A percentile compares a stretch with the other conserved stretches of the same genome.
These are phyloP conservation scores for Ailanthus altissimus DNA, from an alignment of 345 rosid genomes.

Conservation along the genomic window DNA sequence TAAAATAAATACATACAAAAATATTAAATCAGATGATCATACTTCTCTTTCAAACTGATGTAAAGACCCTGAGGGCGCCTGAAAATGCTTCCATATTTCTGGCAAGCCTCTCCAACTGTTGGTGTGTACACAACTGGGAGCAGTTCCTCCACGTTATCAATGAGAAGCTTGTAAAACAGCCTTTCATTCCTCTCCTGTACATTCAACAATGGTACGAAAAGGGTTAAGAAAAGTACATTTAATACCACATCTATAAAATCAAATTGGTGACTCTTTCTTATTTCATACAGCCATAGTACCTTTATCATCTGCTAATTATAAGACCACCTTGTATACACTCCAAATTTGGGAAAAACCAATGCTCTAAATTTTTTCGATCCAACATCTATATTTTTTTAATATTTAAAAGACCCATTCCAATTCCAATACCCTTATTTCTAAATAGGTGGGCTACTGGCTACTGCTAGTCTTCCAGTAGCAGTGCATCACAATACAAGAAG, in stretches of 20 bases:
- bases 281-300: not conserved
- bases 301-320: not conserved
- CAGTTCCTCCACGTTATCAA: conserved; percentile 89
- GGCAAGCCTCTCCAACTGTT: conserved; percentile 97
- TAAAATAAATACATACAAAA: not conserved
- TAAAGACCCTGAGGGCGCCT: conserved; percentile 93
- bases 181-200: conserved; percentile 90
- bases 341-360: not conserved
- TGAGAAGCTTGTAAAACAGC: conserved; percentile 86
- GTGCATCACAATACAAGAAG: no score
- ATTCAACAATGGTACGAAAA: conserved; percentile 1
- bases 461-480: no score
- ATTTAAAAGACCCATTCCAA: no score
- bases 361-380: not conserved
- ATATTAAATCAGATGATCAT: conserved; percentile 16
- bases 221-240: not conserved
- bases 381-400: not conserved
- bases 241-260: not conserved
- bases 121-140: conserved; percentile 96
- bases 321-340: not conserved
- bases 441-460: no score
- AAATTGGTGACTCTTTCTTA: not conserved
- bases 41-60: conserved; percentile 96
- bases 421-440: no score
- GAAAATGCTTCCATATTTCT: conserved; percentile 92